Conservation (phyloP, 805 yeast genomes). For the Pichia eremophila region DNA sequence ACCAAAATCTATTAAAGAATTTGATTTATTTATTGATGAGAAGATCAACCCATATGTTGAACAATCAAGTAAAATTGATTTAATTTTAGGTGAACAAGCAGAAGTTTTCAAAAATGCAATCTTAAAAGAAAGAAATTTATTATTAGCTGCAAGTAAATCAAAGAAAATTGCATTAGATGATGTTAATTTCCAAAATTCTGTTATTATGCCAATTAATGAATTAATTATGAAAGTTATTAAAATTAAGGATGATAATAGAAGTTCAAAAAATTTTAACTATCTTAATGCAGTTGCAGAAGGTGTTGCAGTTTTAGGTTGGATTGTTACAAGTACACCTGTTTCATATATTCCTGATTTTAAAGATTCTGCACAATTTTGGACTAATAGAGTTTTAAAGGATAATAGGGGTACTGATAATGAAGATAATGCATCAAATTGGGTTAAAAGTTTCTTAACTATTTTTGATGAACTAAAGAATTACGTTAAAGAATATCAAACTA, state of each 20-base stretch:
- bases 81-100: conserved; percentile 50
- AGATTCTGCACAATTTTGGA: conserved; percentile 91
- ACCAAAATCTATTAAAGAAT: conserved; percentile 41
- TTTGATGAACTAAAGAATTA: conserved; percentile 65
- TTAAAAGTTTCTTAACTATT: conserved; percentile 47
- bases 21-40: conserved; percentile 43
- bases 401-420: conserved; percentile 52
- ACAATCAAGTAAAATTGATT: conserved; percentile 44
- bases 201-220: conserved; percentile 57
- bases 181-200: conserved; percentile 42
- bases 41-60: conserved; percentile 52
- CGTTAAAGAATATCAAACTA: conserved; percentile 67
- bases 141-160: conserved; percentile 49
- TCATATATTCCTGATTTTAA: conserved; percentile 71
- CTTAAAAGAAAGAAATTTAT: conserved; percentile 46
- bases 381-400: conserved; percentile 83
- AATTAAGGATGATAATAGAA: conserved; percentile 68
- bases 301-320: conserved; percentile 86
- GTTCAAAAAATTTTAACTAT: conserved; percentile 55
- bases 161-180: conserved; percentile 56
- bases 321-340: conserved; percentile 66
- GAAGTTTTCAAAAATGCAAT: conserved; percentile 43
- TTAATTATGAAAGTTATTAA: conserved; percentile 47
- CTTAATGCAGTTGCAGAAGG: conserved; percentile 85
- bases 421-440: conserved; percentile 56